These are phyloP conservation scores for Salvia hispanica DNA, from an alignment of 257 asterid species.

Conservation along the genomic window DNA sequence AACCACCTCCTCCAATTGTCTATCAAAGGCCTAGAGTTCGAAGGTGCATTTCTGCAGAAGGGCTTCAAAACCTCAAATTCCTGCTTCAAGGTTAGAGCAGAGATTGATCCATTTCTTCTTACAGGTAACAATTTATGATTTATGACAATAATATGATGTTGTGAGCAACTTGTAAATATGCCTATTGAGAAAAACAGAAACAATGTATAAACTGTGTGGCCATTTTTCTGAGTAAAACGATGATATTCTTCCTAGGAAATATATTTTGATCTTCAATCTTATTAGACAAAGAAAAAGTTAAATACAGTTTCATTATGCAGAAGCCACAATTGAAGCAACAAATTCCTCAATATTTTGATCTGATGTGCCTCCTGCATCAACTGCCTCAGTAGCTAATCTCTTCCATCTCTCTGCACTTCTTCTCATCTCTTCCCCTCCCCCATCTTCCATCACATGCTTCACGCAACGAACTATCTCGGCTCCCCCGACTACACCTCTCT, in stretches of 20 bases:
- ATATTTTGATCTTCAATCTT: too few relatives aligned
- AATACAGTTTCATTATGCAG: not conserved
- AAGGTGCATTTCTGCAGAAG: constrained; percentile 81
- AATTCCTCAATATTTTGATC: constrained; percentile 36
- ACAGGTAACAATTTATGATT: constrained; percentile 17
- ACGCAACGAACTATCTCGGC: constrained; percentile 22
- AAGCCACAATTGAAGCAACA: not conserved
- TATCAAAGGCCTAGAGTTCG: constrained; percentile 60
- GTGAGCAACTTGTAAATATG: constrained; percentile 29
- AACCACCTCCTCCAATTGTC: constrained; percentile 58
- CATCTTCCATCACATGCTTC: constrained; percentile 27
- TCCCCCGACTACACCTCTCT: constrained; percentile 23
- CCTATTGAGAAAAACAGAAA: constrained; percentile 20
- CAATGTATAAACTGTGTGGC: not conserved
- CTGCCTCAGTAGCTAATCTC: constrained; percentile 23
- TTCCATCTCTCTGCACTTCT: constrained; percentile 31
- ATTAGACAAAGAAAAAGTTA: not conserved
- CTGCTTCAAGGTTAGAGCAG: constrained; percentile 58
- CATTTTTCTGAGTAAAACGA: constrained; percentile 13
- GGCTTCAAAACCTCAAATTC: constrained; percentile 65
- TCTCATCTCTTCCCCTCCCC: not conserved
- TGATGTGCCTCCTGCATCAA: constrained; percentile 36
- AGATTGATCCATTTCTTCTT: constrained; percentile 17
- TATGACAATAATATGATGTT: constrained; percentile 39
- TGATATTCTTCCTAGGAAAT: not conserved